Conservation (phyloP, 2,329 filamentous ascomycete genomes). For the Ascocoryne sarcoides region DNA sequence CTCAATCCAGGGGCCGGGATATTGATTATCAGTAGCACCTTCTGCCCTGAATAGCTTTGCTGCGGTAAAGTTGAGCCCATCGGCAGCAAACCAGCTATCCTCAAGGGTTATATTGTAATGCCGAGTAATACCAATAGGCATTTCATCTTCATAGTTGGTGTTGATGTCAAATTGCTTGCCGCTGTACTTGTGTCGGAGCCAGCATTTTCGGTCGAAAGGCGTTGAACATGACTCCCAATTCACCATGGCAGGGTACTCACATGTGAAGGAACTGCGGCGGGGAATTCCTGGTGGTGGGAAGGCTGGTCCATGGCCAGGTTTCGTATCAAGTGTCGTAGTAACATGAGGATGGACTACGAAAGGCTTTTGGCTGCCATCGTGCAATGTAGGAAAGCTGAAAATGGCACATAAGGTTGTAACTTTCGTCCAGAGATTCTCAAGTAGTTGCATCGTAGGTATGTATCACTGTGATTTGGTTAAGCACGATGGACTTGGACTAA, state of each 20-base stretch:
- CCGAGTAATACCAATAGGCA: constrained; percentile 2
- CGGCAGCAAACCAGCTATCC: constrained; percentile 1
- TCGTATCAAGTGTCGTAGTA: too few species aligned
- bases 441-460: too few species aligned
- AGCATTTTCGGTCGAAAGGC: constrained; percentile 1
- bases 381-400: too few species aligned
- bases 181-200: neutral
- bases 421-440: too few species aligned
- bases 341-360: too few species aligned
- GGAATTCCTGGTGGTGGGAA: too few species aligned
- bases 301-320: too few species aligned
- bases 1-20: constrained; percentile 9
- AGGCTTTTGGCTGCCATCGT: too few species aligned
- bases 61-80: constrained; percentile 2
- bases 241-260: constrained; percentile 2
- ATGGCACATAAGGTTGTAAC: too few species aligned
- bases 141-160: constrained; percentile 3
- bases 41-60: constrained; percentile 1
- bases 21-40: constrained; percentile 6
- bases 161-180: constrained; percentile 4
- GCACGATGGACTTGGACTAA: too few species aligned
- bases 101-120: neutral
- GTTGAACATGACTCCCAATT: constrained; percentile 3
- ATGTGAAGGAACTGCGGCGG: too few species aligned
- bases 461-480: too few species aligned